phyloP scores from a whole-genome alignment of 1,139 yeast genomes.

The Yamadazyma friedrichii region DNA sequence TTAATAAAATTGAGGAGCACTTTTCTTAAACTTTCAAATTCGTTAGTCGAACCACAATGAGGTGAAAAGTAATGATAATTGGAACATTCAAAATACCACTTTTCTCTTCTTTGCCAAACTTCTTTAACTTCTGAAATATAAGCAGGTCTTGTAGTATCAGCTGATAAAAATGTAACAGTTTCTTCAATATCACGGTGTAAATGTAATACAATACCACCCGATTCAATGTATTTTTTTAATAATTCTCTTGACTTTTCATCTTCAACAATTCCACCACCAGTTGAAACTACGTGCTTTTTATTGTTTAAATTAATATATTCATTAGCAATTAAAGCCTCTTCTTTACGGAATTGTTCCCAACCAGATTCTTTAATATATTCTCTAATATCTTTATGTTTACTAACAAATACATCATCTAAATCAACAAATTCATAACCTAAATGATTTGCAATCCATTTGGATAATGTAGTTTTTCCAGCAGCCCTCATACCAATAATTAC shows the following conservation, averaged over 20 bases:
- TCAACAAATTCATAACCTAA: slow-evolving; percentile 77
- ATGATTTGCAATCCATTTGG: slow-evolving; percentile 73
- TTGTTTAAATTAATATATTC: slow-evolving; percentile 49
- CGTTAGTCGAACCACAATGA: slow-evolving; percentile 57
- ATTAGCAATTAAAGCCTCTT: slow-evolving; percentile 61
- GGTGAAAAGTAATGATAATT: slow-evolving; percentile 77
- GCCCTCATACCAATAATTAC: slow-evolving; percentile 97
- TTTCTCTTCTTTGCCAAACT: slow-evolving; percentile 83
- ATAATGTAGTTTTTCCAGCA: slow-evolving; percentile 89
- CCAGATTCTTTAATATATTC: slow-evolving; percentile 67
- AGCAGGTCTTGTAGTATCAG: slow-evolving; percentile 87
- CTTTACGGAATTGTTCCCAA: slow-evolving; percentile 81
- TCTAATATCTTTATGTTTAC: slow-evolving; percentile 57
- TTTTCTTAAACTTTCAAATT: slow-evolving; percentile 56
- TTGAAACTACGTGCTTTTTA: slow-evolving; percentile 71
- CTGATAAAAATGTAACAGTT: slow-evolving; percentile 68
- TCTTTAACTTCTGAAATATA: slow-evolving; percentile 72
- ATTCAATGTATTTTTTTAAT: slow-evolving; percentile 51
- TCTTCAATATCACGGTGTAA: slow-evolving; percentile 85
- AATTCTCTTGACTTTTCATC: slow-evolving; percentile 61
- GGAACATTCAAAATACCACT: slow-evolving; percentile 78
- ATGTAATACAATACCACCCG: slow-evolving; percentile 81
- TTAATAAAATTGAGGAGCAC: slow-evolving; percentile 60
- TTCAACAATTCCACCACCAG: slow-evolving; percentile 98
- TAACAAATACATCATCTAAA: slow-evolving; percentile 71